Evolutionary conservation across 2,329 filamentous ascomycete genomes (phyloP), one percentile per base, ranked within the genome.

Genomic region (Pseudogymnoascus sp.): DNA sequence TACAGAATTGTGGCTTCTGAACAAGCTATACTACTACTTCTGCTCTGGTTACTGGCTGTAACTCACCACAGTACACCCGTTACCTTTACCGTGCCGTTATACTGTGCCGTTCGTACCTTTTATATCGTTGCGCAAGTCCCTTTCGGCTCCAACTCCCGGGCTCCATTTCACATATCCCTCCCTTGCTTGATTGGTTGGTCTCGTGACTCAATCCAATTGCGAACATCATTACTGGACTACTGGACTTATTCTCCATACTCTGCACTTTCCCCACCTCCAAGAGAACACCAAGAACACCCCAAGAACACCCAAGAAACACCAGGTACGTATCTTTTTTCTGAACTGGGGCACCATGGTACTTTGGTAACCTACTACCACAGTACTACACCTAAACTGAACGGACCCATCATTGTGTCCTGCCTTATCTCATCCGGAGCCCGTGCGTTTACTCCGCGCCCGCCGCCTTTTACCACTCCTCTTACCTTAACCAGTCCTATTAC

Each of bases 151-250:
- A 50, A 50, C 25, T 50, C 43, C 43, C 43, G 25, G 25, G 25
- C 25, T 25, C 25, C 30, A 33, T 28, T 12, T 50, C n/a, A n/a
- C n/a, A n/a, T 50, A 14, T 28, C 41, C 20, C 20, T 22, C 30
- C 43, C 43, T 50, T 50, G 4, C 43, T 50, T 50, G 43, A 50
- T 30, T 50, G 43, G 43, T 11, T 50, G 25, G 43, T 50, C 43
- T 50, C 43, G 43, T 50, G 43, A 50, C 43, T 30, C n/a, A 25
- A 43, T 22, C 20, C 20, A 22, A 22, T 22, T 22, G 20, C 20
- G 20, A 22, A 22, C 20, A 22, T 2, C 20, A 22, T 4, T 22
- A 22, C 20, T 22, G 20, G 20, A 22, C 20, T 22, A 22, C 20
- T 22, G 20, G 20, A 22, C 2, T 2, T 22, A 22, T 22, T 22